Evolutionary conservation across 441 rosid genomes (phyloP).

Genomic region (Monsonia emarginata): DNA sequence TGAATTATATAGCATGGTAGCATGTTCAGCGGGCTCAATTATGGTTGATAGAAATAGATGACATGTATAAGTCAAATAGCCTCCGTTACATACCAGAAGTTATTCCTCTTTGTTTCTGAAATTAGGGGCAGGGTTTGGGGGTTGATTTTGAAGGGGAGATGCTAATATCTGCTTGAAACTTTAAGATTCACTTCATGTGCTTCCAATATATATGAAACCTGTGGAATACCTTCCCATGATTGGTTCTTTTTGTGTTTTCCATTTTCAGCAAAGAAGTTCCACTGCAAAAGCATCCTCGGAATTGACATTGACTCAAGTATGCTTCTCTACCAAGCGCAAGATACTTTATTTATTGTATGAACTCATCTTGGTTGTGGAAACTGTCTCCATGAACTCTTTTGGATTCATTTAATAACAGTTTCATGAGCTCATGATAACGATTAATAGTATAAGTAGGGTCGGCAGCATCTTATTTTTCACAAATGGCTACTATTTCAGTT

Average conservation of each 20-base stretch:
- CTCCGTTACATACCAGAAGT: not conserved
- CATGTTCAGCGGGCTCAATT: not conserved
- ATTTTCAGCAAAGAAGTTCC: slow-evolving; percentile 56
- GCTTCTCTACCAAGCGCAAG: slow-evolving; percentile 14
- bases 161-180: not conserved
- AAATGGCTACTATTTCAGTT: not conserved
- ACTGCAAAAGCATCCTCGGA: slow-evolving; percentile 66
- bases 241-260: slow-evolving; percentile 15
- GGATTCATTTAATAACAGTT: not conserved
- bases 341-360: not conserved
- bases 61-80: not conserved
- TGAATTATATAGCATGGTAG: not conserved
- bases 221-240: not conserved
- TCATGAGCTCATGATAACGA: not conserved
- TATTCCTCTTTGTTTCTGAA: too few species aligned
- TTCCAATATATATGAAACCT: not conserved
- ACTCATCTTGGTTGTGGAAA: not conserved
- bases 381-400: not conserved
- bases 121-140: too few species aligned
- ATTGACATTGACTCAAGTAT: slow-evolving; percentile 82
- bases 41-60: not conserved
- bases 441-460: not conserved
- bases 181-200: not conserved
- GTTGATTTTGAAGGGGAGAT: not conserved
- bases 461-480: not conserved